Conservation (phyloP, 371 early-diverging fungal genomes). For the Blakeslea trispora region DNA sequence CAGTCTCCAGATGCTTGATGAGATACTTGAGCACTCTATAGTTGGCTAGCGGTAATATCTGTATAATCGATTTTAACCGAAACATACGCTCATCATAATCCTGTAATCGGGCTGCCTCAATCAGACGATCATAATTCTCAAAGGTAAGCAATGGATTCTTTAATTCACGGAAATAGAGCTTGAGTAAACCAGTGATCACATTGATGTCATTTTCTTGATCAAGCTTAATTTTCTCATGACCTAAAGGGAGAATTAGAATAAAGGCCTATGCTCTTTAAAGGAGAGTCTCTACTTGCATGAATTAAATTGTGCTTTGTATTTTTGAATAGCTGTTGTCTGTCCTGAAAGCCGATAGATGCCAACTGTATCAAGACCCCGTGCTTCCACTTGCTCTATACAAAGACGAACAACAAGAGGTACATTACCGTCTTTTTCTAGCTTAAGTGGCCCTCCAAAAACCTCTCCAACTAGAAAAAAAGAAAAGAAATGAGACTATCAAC, state of each 20-base stretch:
- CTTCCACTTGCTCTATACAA: constrained; percentile 72
- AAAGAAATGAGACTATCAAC: too few species aligned
- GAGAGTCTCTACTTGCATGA: constrained; percentile 33
- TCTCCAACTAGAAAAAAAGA: constrained; percentile 26
- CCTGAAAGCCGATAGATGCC: constrained; percentile 88
- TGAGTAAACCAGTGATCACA: constrained; percentile 73
- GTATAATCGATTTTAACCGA: constrained; percentile 69
- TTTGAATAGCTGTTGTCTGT: constrained; percentile 71
- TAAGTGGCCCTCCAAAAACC: constrained; percentile 71
- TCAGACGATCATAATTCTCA: constrained; percentile 77
- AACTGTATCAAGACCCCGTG: constrained; percentile 58
- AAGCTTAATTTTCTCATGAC: not conserved
- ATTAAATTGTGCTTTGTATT: constrained; percentile 63
- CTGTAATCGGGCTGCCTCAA: constrained; percentile 71
- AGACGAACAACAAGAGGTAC: constrained; percentile 66
- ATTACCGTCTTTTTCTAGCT: constrained; percentile 42
- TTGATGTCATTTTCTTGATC: constrained; percentile 68
- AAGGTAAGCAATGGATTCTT: constrained; percentile 76
- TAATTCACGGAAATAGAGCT: constrained; percentile 84
- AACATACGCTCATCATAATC: constrained; percentile 78
- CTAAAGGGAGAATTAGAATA: constrained; percentile 5
- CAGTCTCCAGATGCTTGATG: constrained; percentile 68
- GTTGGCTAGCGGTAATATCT: constrained; percentile 68
- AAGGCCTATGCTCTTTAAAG: not conserved
- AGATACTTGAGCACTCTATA: constrained; percentile 71